Evolutionary conservation across 306 rosid genomes (phyloP).

Genomic region (Rubus parviflorus): DNA sequence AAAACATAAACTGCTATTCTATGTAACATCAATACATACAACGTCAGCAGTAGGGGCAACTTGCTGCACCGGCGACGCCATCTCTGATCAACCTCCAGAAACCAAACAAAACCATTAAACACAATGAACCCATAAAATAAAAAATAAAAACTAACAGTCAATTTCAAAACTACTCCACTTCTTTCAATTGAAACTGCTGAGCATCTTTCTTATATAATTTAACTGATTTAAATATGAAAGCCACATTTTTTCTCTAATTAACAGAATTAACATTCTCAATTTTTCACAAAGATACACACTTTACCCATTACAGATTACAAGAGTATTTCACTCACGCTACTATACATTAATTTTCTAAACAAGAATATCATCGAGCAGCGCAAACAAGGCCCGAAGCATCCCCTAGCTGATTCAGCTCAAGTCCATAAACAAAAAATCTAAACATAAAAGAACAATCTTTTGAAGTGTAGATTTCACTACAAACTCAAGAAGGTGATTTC

Average conservation of each 20-base stretch:
- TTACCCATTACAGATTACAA: too few relatives aligned
- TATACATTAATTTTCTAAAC: neutral
- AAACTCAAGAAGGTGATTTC: neutral
- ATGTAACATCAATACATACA: slow-evolving; percentile 43
- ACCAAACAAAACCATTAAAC: slow-evolving; percentile 24
- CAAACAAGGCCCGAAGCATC: neutral
- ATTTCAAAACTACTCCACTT: neutral
- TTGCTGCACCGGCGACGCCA: slow-evolving; percentile 66
- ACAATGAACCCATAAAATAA: neutral
- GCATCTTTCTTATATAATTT: neutral
- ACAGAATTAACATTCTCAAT: neutral
- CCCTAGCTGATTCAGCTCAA: neutral
- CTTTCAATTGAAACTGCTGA: neutral
- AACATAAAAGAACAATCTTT: neutral
- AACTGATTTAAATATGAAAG: neutral
- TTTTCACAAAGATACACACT: neutral
- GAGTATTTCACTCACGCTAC: neutral
- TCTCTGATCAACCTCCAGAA: slow-evolving; percentile 31
- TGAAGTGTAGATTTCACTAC: neutral
- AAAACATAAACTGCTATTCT: neutral
- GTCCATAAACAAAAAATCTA: neutral
- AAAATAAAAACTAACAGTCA: neutral
- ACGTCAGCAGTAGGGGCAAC: slow-evolving; percentile 56
- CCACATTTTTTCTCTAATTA: neutral
- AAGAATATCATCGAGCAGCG: neutral